Conservation (phyloP, 2,329 filamentous ascomycete genomes). For the Fonsecaea monophora region DNA sequence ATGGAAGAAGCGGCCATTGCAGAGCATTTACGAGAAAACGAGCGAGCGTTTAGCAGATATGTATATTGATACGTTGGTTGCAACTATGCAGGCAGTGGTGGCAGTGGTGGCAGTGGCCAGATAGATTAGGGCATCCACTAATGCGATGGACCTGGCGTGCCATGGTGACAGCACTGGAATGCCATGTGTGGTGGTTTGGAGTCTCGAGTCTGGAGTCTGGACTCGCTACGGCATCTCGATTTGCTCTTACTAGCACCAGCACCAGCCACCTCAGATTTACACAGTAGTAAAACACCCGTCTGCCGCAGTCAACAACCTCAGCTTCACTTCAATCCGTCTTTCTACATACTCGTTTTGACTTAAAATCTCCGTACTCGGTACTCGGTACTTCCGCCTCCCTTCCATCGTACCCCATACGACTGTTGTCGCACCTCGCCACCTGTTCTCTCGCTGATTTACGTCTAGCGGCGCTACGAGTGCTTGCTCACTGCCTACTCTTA, state of each 20-base stretch:
- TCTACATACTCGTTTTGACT: background rate
- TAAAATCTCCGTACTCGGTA: background rate
- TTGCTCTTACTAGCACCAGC: conserved; percentile 1
- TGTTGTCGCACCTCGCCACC: background rate
- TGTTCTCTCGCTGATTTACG: conserved; percentile 11
- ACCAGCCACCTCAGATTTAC: background rate
- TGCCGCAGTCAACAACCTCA: conserved; percentile 9
- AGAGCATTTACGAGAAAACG: conserved; percentile 25
- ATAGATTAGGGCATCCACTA: background rate
- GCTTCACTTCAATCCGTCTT: background rate
- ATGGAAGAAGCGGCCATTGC: conserved; percentile 24
- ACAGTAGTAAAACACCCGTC: background rate
- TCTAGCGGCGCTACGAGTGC: conserved; percentile 12
- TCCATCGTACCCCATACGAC: background rate
- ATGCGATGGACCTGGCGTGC: background rate
- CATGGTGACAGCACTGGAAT: background rate
- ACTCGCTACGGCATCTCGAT: background rate
- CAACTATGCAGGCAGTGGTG: background rate
- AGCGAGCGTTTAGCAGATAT: conserved; percentile 34
- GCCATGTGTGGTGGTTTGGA: background rate
- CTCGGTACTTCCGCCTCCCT: background rate
- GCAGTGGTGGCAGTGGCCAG: background rate
- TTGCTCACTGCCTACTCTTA: background rate
- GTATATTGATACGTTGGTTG: conserved; percentile 32
- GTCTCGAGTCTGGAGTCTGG: background rate